Evolutionary conservation across 2,329 filamentous ascomycete genomes (phyloP), one percentile per base, ranked within the genome.

Genomic region (Pleoardoris graminearum): DNA sequence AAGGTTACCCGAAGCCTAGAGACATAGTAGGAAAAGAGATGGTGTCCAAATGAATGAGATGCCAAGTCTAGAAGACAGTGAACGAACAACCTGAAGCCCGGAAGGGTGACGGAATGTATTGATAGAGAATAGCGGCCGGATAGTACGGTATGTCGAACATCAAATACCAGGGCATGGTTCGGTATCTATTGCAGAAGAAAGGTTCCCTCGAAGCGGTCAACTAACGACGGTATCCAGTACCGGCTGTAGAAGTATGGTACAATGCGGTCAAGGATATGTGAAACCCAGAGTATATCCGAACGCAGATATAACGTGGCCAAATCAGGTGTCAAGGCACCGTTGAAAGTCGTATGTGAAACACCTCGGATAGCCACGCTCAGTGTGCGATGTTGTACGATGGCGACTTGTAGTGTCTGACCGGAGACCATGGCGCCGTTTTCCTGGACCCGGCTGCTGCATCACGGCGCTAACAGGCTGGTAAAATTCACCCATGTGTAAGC

Each of bases 401-500:
- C 19, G 14, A 8, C 6, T 29, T 29, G 25, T 8, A n/a, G 32
- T 46, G 27, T 12, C 17, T 36, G 43, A 16, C 17, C n/a, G 17
- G 8, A 48, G 8, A 29, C 46, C 36, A 42, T 32, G 36, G 30
- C 36, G 16, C 29, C 36, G 46, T 10, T 32, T 29, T 17, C 5
- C 33, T 49, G 27, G 36, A 49, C 25, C 46, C 38, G 36, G 36
- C 36, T 49, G 19, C 46, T 49, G 36, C 36, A 49, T 49, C 43
- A 19, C 32, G 22, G 44, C 44, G 44, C 44, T 47, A 47, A 37
- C n/a, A 14, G 10, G 22, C 22, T 23, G 23, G 16, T 27, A 14
- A 30, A 37, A 17, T 19, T 21, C 37, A n/a, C 14, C 27, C 27
- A 41, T 12, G 46, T 35, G 36, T 53, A 54, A 54, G 44, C 59